Percentiles rank a stretch among this genome's conserved stretches.
Evolutionary conservation across 371 early-diverging fungal genomes (phyloP).

Genomic region (Mucor circinelloides): DNA sequence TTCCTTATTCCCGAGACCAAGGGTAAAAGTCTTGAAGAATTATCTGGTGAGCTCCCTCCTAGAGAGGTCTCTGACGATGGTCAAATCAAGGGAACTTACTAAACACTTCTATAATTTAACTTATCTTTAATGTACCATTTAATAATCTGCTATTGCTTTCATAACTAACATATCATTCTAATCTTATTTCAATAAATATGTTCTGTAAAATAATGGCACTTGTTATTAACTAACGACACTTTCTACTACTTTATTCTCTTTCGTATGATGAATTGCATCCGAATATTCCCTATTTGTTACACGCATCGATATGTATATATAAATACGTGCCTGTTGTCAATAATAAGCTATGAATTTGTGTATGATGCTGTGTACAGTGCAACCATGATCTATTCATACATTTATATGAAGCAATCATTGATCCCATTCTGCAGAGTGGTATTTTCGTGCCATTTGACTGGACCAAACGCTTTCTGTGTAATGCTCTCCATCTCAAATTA

Average conservation of each 20-base stretch:
- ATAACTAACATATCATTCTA: neutral
- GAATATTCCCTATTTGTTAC: neutral
- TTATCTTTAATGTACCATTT: neutral
- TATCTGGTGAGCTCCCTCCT: slow-evolving; percentile 38
- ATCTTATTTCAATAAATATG: neutral
- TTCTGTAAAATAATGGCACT: neutral
- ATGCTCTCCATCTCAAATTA: too few species aligned
- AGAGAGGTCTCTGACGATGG: slow-evolving; percentile 9
- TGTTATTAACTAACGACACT: neutral
- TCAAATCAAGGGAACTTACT: slow-evolving; percentile 24
- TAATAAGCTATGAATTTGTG: neutral
- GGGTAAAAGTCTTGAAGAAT: slow-evolving; percentile 48
- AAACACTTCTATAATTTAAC: neutral
- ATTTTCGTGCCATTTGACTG: neutral
- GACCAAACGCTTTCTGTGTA: neutral
- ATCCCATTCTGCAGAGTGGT: neutral
- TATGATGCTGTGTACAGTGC: neutral
- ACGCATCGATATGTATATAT: too few species aligned
- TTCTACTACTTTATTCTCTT: neutral
- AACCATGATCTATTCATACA: neutral
- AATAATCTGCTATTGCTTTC: neutral
- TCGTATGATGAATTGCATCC: neutral
- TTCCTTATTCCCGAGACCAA: slow-evolving; percentile 52
- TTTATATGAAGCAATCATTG: neutral
- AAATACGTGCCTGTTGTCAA: too few species aligned